Percentiles rank a stretch among this genome's conserved stretches.
Evolutionary conservation across 108 stramenopile genomes (phyloP).

Genomic region (Fragilariopsis cylindrus): DNA sequence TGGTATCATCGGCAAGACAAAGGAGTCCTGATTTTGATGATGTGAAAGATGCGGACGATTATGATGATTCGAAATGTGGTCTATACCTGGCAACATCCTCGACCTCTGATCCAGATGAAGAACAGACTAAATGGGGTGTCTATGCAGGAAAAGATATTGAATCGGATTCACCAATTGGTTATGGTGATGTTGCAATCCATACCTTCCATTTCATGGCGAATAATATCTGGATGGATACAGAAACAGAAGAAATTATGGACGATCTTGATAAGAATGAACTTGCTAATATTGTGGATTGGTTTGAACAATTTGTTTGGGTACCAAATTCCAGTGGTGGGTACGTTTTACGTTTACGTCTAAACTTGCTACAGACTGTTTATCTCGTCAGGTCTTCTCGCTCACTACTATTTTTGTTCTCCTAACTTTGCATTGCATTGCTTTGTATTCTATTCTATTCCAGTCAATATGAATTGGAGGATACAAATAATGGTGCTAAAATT

Average conservation of each 20-base stretch:
- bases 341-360: neutral
- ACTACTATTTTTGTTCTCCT: neutral
- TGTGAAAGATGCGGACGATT: constrained; percentile 1
- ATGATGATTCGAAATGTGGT: constrained; percentile 30
- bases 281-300: constrained; percentile 40
- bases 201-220: constrained; percentile 40
- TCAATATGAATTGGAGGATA: constrained; percentile 38
- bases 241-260: constrained; percentile 11
- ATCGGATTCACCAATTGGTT: constrained; percentile 22
- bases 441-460: constrained; percentile 16
- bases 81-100: constrained; percentile 56
- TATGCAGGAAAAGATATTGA: constrained; percentile 40
- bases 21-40: constrained; percentile 6
- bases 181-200: constrained; percentile 48
- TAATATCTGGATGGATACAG: constrained; percentile 9
- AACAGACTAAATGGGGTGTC: constrained; percentile 42
- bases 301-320: constrained; percentile 50
- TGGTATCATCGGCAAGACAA: neutral
- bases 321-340: constrained; percentile 28
- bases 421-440: neutral
- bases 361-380: neutral
- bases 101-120: constrained; percentile 37
- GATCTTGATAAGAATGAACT: constrained; percentile 25
- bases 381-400: neutral
- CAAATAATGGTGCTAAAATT: constrained; percentile 12